A percentile compares a stretch with the other conserved stretches of the same genome.
phyloP scores from a whole-genome alignment of 805 yeast genomes.

The Wickerhamiella australiensis region DNA sequence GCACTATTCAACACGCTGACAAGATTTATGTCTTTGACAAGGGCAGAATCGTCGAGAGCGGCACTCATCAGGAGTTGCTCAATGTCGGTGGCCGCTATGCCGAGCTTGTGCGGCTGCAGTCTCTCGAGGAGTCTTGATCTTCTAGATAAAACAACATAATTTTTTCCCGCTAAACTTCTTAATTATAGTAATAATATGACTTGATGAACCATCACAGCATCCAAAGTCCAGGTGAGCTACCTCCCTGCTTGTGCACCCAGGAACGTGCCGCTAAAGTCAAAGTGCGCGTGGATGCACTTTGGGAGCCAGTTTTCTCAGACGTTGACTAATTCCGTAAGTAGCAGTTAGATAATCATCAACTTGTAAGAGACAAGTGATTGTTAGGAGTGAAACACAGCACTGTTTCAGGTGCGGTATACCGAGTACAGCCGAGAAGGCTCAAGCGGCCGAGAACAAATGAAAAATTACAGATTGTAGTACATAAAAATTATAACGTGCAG shows the following conservation, averaged over 20 bases:
- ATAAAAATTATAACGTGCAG: neutral
- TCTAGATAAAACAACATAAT: too few relatives aligned
- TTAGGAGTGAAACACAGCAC: neutral
- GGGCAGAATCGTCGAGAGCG: conserved; percentile 52
- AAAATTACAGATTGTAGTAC: neutral
- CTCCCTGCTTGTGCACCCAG: too few relatives aligned
- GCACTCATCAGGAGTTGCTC: conserved; percentile 40
- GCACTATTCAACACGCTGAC: conserved; percentile 53
- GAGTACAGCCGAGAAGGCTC: neutral
- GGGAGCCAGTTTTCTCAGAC: neutral
- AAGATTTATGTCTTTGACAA: conserved; percentile 47
- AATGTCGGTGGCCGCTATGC: conserved; percentile 30
- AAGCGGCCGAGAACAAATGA: neutral
- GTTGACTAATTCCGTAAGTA: neutral
- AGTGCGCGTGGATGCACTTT: neutral
- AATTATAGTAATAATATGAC: too few relatives aligned
- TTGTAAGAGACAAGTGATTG: neutral
- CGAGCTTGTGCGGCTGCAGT: conserved; percentile 32
- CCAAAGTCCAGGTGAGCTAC: too few relatives aligned
- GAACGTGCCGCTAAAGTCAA: too few relatives aligned
- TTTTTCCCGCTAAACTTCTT: too few relatives aligned
- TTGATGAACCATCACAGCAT: too few relatives aligned
- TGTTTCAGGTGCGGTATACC: neutral
- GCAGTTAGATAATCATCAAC: neutral
- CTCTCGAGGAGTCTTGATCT: conserved; percentile 23